phyloP scores from a whole-genome alignment of 768 basidiomycete genomes.

The Phylloporus sp. region DNA sequence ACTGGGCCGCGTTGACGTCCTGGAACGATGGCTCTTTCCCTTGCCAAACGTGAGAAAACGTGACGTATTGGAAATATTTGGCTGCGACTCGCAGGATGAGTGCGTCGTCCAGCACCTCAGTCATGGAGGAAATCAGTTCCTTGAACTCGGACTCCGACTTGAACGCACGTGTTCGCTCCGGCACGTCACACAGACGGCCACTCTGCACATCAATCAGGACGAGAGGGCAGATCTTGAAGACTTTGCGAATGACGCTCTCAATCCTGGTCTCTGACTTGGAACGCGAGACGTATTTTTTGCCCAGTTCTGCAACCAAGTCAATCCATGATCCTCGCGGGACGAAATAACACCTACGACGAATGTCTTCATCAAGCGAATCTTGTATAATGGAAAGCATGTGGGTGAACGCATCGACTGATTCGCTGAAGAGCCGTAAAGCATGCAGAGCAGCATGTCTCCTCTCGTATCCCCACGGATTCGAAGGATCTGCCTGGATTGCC shows the following conservation, averaged over 20 bases:
- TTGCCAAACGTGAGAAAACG: conserved; percentile 12
- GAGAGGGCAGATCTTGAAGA: not conserved
- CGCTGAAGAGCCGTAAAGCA: not conserved
- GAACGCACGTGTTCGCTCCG: not conserved
- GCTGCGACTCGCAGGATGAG: not conserved
- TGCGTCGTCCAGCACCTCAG: not conserved
- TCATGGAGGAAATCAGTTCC: conserved; percentile 8
- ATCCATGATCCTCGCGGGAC: accelerated
- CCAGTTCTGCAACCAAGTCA: not conserved
- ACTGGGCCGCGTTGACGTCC: conserved; percentile 1
- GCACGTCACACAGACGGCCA: not conserved
- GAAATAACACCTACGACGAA: not conserved
- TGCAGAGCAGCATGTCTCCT: conserved; percentile 2
- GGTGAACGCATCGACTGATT: not conserved
- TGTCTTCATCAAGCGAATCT: not conserved
- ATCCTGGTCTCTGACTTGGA: not conserved
- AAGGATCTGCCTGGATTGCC: conserved; percentile 3
- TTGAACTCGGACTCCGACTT: not conserved
- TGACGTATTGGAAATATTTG: conserved; percentile 9
- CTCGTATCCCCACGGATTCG: not conserved
- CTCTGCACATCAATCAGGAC: not conserved
- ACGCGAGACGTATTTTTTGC: not conserved
- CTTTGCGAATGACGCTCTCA: not conserved
- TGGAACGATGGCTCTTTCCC: conserved; percentile 8
- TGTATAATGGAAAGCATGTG: conserved; percentile 1